Percentiles rank a stretch among this genome's conserved stretches.
phyloP scores from a whole-genome alignment of 106 monocot genomes.

The Dendrobium chrysotoxum region DNA sequence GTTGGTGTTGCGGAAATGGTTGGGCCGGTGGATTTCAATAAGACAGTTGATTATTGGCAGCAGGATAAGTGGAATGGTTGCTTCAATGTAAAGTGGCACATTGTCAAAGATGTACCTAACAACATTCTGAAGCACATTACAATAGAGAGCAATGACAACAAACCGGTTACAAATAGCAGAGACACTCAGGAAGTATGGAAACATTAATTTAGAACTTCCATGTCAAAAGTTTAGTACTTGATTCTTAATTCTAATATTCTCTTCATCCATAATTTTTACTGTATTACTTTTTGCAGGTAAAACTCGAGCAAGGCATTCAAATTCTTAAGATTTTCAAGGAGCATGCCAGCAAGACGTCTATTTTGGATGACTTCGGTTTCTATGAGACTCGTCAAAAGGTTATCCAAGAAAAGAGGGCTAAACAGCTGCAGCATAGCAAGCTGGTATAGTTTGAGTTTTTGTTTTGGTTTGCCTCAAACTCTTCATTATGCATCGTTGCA shows the following conservation, averaged over 20 bases:
- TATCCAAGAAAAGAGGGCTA: constrained; percentile 64
- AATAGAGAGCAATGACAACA: constrained; percentile 93
- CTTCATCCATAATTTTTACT: not conserved
- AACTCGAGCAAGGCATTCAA: constrained; percentile 68
- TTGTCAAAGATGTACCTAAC: constrained; percentile 84
- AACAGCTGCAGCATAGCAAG: constrained; percentile 63
- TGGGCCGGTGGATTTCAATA: constrained; percentile 83
- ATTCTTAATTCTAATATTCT: not conserved
- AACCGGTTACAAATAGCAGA: constrained; percentile 85
- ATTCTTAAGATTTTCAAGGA: constrained; percentile 83
- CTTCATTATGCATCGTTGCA: not conserved
- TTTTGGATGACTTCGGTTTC: constrained; percentile 78
- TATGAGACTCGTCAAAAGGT: constrained; percentile 74
- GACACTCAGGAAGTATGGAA: constrained; percentile 72
- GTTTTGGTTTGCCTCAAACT: not conserved
- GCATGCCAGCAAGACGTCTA: constrained; percentile 59
- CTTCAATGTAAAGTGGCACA: constrained; percentile 84
- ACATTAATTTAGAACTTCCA: not conserved
- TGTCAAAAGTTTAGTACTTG: not conserved
- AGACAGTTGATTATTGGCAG: constrained; percentile 84
- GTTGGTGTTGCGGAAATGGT: constrained; percentile 86
- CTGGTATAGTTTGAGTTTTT: constrained; percentile 24
- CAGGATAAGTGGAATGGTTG: constrained; percentile 94
- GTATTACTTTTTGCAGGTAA: constrained; percentile 33
- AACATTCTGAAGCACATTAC: constrained; percentile 65